Evolutionary conservation across 2,329 filamentous ascomycete genomes (phyloP).

Genomic region (Graphilbum fragrans): DNA sequence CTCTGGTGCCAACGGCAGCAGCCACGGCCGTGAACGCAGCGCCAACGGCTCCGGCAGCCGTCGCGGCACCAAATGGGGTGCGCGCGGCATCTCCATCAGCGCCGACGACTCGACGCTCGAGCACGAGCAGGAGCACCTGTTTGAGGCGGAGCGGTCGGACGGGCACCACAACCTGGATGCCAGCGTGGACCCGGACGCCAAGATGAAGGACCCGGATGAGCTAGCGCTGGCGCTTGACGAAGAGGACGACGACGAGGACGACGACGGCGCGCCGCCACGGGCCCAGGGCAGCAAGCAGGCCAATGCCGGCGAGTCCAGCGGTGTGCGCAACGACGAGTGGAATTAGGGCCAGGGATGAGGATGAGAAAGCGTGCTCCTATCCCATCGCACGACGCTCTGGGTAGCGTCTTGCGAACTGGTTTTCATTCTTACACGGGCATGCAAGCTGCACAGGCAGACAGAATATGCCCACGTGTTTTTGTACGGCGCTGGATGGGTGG

Average conservation of each 20-base stretch:
- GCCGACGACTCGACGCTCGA: conserved; percentile 50
- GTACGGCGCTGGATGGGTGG: too few species aligned
- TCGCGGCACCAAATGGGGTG: conserved; percentile 48
- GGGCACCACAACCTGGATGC: conserved; percentile 32
- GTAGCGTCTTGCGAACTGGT: too few species aligned
- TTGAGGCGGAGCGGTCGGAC: conserved; percentile 16
- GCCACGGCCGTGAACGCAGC: conserved; percentile 28
- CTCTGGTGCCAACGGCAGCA: conserved; percentile 12
- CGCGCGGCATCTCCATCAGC: conserved; percentile 53
- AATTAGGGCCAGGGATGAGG: conserved; percentile 1
- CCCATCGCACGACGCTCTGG: too few species aligned
- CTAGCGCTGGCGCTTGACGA: conserved; percentile 46
- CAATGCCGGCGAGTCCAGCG: background rate
- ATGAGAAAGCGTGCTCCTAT: too few species aligned
- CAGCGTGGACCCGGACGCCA: conserved; percentile 46
- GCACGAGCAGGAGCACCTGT: conserved; percentile 25
- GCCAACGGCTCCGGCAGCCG: conserved; percentile 26
- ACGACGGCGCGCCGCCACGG: conserved; percentile 24
- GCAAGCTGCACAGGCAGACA: too few species aligned
- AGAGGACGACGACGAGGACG: conserved; percentile 36
- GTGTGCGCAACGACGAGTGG: conserved; percentile 14
- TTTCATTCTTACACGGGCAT: too few species aligned
- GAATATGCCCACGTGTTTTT: too few species aligned
- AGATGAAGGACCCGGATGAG: conserved; percentile 56
- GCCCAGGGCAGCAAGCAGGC: background rate